Percentiles rank a stretch among this genome's conserved stretches.
phyloP scores from a whole-genome alignment of 371 early-diverging fungal species.

The Circinella umbellata region DNA sequence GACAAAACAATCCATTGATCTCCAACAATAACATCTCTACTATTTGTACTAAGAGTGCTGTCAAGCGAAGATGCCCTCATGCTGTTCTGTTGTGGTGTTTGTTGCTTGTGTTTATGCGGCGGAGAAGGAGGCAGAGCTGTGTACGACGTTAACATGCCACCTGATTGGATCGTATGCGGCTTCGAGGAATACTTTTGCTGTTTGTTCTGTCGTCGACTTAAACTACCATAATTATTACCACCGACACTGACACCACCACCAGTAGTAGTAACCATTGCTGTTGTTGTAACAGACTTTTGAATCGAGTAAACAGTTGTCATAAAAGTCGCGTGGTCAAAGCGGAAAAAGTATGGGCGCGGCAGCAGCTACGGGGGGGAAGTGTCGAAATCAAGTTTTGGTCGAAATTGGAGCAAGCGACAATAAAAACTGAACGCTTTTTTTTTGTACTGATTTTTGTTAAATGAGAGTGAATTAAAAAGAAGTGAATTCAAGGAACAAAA shows the following conservation, averaged over 20 bases:
- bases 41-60: constrained; percentile 28
- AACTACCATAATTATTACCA: not conserved
- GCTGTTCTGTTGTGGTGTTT: not conserved
- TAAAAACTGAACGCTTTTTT: not conserved
- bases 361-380: not conserved
- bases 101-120: constrained; percentile 24
- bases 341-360: not conserved
- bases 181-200: constrained; percentile 4
- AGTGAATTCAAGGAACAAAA: not conserved
- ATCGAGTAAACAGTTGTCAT: constrained; percentile 26
- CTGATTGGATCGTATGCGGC: constrained; percentile 22
- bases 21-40: constrained; percentile 53
- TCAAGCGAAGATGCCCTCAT: constrained; percentile 27
- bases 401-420: not conserved
- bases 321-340: not conserved
- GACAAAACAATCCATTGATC: constrained; percentile 61
- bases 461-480: no score
- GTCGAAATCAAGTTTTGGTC: not conserved
- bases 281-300: constrained; percentile 13
- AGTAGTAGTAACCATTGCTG: not conserved
- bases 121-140: constrained; percentile 24
- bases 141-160: constrained; percentile 15
- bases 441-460: no score
- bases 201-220: constrained; percentile 1
- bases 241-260: not conserved